Conservation (phyloP, 1,284 basidiomycete genomes). For the Marasmius tenuissimus region DNA sequence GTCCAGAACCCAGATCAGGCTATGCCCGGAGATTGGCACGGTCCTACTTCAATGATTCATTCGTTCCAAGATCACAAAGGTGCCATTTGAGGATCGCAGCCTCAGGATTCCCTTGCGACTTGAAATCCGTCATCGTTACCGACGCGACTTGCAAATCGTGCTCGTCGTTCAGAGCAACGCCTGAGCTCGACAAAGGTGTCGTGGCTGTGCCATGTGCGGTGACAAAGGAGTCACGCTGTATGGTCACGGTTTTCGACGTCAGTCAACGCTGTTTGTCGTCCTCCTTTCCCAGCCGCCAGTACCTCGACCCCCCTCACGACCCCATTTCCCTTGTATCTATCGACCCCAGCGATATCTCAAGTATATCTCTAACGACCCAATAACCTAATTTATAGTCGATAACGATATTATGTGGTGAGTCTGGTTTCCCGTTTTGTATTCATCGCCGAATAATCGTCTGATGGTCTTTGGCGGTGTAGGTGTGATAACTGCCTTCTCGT, state of each 20-base stretch:
- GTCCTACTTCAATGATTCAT: too few species aligned
- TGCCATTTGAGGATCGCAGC: background rate
- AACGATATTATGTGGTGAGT: constrained; percentile 4
- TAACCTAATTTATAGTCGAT: background rate
- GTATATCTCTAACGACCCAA: background rate
- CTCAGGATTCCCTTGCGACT: too few species aligned
- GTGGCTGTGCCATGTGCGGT: background rate
- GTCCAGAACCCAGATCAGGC: too few species aligned
- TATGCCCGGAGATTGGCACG: too few species aligned
- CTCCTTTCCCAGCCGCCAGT: background rate
- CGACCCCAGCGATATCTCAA: background rate
- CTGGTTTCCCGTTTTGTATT: background rate
- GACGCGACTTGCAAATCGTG: background rate
- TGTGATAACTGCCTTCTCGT: constrained; percentile 74
- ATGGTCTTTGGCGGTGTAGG: constrained; percentile 35
- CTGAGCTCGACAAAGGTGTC: constrained; percentile 5
- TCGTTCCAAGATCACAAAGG: too few species aligned
- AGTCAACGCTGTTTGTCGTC: background rate
- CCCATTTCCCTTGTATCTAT: background rate
- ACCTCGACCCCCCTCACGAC: constrained; percentile 6
- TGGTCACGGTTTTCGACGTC: background rate
- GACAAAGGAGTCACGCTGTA: background rate
- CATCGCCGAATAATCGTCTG: constrained; percentile 10
- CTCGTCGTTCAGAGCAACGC: background rate
- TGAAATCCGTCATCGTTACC: too few species aligned